phyloP scores from a whole-genome alignment of 2,329 filamentous ascomycete species.

The Trichoderma polysporum region DNA sequence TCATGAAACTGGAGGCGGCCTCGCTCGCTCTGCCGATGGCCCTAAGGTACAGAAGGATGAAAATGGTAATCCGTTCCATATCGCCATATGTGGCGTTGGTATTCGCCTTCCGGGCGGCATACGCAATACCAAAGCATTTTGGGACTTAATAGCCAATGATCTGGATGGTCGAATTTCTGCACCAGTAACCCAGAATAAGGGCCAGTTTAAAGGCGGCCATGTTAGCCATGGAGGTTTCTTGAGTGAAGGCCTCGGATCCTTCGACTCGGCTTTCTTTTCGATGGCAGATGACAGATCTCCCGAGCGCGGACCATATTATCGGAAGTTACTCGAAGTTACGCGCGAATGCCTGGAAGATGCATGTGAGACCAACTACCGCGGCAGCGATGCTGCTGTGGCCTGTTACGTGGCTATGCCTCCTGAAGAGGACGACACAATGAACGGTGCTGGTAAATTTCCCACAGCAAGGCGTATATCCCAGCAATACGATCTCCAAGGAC shows the following conservation, averaged over 20 bases:
- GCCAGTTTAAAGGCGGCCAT: too few species aligned
- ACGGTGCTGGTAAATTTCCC: not conserved
- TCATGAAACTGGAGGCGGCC: not conserved
- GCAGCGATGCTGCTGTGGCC: not conserved
- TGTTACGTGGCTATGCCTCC: not conserved
- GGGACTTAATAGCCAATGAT: not conserved
- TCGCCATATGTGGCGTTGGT: slow-evolving; percentile 23
- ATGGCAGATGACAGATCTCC: not conserved
- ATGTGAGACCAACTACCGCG: not conserved
- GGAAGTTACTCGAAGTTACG: slow-evolving; percentile 5
- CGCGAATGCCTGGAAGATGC: slow-evolving; percentile 4
- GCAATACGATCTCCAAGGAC: slow-evolving; percentile 17
- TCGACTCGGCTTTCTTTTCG: slow-evolving; percentile 5
- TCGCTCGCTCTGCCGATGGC: not conserved
- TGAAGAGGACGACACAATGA: not conserved
- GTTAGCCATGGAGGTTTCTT: not conserved
- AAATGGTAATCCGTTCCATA: slow-evolving; percentile 21
- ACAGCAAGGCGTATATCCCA: slow-evolving; percentile 21
- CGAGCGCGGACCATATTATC: not conserved
- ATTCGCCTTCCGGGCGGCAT: slow-evolving; percentile 15
- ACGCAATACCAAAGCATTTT: not conserved
- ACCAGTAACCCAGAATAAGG: not conserved
- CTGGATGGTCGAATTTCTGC: not conserved
- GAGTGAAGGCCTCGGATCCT: not conserved
- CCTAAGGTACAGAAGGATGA: not conserved